A percentile compares a stretch with the other conserved stretches of the same genome.
Conservation (phyloP, 805 yeast genomes). For the Yarrowia deformans region DNA sequence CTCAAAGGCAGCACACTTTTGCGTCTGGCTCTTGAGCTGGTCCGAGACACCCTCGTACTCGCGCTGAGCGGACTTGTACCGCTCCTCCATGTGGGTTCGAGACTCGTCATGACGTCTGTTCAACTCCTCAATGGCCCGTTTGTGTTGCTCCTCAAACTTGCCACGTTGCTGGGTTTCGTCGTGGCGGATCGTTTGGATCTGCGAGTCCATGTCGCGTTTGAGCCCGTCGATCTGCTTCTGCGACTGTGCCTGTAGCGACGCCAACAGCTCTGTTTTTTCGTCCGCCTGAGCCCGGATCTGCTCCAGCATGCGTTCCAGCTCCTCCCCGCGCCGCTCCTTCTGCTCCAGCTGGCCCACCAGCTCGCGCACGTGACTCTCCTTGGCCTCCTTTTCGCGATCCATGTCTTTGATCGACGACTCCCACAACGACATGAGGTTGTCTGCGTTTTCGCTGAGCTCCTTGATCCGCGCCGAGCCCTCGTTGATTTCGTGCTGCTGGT, state of each 20-base stretch:
- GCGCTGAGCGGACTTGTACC: background rate
- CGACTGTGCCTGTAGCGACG: no score
- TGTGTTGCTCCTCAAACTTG: conserved; percentile 6
- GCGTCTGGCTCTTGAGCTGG: background rate
- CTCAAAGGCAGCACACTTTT: background rate
- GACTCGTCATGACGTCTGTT: conserved; percentile 27
- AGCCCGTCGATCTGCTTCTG: background rate
- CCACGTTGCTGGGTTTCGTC: background rate
- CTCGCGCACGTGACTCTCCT: background rate
- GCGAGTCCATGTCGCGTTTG: background rate
- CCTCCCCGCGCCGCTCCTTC: background rate
- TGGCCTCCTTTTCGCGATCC: conserved; percentile 6
- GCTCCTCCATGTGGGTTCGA: background rate
- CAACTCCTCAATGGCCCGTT: conserved; percentile 13
- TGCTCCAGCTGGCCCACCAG: background rate
- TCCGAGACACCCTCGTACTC: background rate
- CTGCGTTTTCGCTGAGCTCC: conserved; percentile 30
- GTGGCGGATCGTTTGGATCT: background rate
- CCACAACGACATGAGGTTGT: conserved; percentile 33
- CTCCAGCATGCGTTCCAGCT: background rate
- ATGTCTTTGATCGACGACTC: conserved; percentile 26
- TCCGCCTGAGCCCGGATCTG: background rate
- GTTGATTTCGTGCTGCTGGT: conserved; percentile 16
- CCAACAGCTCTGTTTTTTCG: background rate
- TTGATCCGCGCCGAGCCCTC: conserved; percentile 14